Conservation (phyloP, 768 basidiomycete species). For the Galerina sulciceps region DNA sequence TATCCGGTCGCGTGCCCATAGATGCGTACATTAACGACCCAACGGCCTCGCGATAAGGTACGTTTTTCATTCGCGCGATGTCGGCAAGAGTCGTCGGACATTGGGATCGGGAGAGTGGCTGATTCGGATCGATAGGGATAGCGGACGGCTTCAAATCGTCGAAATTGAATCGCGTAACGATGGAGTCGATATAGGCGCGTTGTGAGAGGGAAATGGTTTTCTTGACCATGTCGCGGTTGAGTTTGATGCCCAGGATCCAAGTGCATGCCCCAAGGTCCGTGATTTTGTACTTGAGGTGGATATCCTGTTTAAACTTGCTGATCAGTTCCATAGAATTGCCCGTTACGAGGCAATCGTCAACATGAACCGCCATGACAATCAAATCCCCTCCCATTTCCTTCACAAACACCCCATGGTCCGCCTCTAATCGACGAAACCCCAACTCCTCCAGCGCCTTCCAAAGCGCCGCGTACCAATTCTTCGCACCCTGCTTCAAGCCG, state of each 20-base stretch:
- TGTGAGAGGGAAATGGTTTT: conserved; percentile 34
- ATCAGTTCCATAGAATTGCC: conserved; percentile 11
- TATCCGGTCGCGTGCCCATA: conserved; percentile 6
- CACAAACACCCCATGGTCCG: conserved; percentile 30
- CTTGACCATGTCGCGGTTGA: conserved; percentile 24
- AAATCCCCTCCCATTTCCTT: conserved; percentile 7
- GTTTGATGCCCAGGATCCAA: conserved; percentile 35
- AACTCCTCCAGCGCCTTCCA: conserved; percentile 22
- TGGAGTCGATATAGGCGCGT: conserved; percentile 32
- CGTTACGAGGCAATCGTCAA: conserved; percentile 28
- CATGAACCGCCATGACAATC: conserved; percentile 28
- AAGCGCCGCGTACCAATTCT: conserved; percentile 32
- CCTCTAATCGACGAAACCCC: conserved; percentile 17
- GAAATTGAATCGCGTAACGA: conserved; percentile 22
- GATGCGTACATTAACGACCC: conserved; percentile 26
- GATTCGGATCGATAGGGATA: conserved; percentile 16
- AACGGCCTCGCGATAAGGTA: conserved; percentile 27
- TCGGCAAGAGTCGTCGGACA: neutral
- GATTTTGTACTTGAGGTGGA: conserved; percentile 14
- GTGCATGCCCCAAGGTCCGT: conserved; percentile 21
- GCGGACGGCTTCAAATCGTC: conserved; percentile 21
- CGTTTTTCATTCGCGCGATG: too few relatives aligned
- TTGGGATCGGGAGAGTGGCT: conserved; percentile 24
- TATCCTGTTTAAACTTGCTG: conserved; percentile 16
- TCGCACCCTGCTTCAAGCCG: conserved; percentile 33